A percentile compares a stretch with the other conserved stretches of the same genome.
phyloP scores from a whole-genome alignment of 148 eudicot species.

The Camellia granthamiana region DNA sequence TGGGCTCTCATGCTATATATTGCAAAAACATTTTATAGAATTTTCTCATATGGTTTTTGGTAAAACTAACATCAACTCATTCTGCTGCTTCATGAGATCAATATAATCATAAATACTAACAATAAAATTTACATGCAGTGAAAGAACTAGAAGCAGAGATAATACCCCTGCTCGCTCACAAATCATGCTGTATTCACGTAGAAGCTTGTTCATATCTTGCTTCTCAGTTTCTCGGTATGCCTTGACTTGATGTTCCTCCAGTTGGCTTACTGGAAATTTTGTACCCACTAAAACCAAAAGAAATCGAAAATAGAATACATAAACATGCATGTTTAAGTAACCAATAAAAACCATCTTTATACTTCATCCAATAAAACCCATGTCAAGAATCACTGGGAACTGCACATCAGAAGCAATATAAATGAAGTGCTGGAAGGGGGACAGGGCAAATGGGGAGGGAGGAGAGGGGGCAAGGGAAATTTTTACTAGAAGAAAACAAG shows the following conservation, averaged over 20 bases:
- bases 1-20: neutral
- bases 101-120: neutral
- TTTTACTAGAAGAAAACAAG: neutral
- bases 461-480: neutral
- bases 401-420: neutral
- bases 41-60: neutral
- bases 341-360: neutral
- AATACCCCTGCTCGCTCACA: conserved; percentile 68
- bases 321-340: neutral
- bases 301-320: neutral
- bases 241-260: conserved; percentile 40
- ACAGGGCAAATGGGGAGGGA: neutral
- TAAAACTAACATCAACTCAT: neutral
- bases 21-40: neutral
- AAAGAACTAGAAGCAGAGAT: conserved; percentile 12
- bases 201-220: conserved; percentile 36
- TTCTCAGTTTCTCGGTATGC: conserved; percentile 52
- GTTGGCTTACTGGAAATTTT: conserved; percentile 42
- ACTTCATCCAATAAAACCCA: neutral
- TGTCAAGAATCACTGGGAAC: neutral
- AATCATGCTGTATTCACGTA: conserved; percentile 40
- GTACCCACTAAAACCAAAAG: conserved; percentile 49
- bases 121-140: neutral
- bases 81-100: neutral
- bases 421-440: neutral